Conservation (phyloP, 1,284 basidiomycete species). For the Ceratobasidium sp. region DNA sequence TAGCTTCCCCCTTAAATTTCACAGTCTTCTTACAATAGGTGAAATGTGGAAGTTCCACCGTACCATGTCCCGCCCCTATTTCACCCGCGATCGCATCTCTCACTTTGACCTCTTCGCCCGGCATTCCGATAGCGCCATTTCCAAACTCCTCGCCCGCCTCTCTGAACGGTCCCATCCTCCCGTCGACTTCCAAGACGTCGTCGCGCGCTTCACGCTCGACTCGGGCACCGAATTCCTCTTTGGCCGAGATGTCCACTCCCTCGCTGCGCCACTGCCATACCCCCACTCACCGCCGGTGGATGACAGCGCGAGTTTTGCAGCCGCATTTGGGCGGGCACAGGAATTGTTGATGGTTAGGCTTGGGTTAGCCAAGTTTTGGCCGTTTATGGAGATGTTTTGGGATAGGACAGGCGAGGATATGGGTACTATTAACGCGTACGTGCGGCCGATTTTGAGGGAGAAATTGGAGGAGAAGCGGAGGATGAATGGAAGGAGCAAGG, state of each 20-base stretch:
- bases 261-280: constrained; percentile 43
- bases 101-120: constrained; percentile 53
- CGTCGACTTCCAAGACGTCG: constrained; percentile 43
- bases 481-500: not conserved
- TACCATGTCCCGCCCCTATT: constrained; percentile 53
- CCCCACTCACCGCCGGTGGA: not conserved
- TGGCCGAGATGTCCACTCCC: constrained; percentile 42
- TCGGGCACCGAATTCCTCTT: constrained; percentile 48
- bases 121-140: constrained; percentile 50
- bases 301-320: constrained; percentile 38
- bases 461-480: constrained; percentile 39
- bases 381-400: constrained; percentile 41
- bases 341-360: constrained; percentile 1
- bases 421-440: constrained; percentile 38
- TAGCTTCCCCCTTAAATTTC: too few species aligned
- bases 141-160: constrained; percentile 35
- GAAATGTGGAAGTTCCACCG: constrained; percentile 51
- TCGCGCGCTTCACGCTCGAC: constrained; percentile 46
- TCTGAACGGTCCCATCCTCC: constrained; percentile 14
- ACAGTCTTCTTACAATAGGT: not conserved
- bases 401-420: constrained; percentile 39
- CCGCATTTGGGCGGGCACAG: constrained; percentile 42
- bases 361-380: constrained; percentile 36
- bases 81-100: constrained; percentile 52
- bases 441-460: constrained; percentile 43